Evolutionary conservation across 2,329 filamentous ascomycete species (phyloP), one percentile per base, ranked within the genome.

Genomic region (Sporothrix brasiliensis): DNA sequence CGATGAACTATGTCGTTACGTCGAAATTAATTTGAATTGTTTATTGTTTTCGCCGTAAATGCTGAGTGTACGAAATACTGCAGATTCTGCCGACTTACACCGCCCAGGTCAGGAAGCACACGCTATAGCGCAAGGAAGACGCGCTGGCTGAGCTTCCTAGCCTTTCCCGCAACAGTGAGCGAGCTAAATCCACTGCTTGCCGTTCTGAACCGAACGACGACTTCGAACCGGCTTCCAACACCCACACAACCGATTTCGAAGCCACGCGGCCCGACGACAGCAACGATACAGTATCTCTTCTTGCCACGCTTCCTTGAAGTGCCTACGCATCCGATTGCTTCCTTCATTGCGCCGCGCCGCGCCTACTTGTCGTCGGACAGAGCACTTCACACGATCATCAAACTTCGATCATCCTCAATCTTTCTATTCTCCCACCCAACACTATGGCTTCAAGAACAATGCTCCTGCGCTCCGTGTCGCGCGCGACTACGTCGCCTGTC

Each of bases 401-500:
- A 53, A 4, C 27, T 5, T 30, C 27, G 0, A 30, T 30, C 27
- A 2, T 30, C 27, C 3, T 30, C 27, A 30, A 30, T 30, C 27
- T 30, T 30, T 2, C 24, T 24, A 11, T 11, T 4, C 7, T 14
- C 30, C 2, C 21, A 6, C 74, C 70, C 49, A 24, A 7, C 56
- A 67, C 52, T 4, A 87, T 86, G 85, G 78, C 81, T 72, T 81
- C 84, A 75, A 82, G 81, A 81, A 63, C 65, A 39, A 76, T 83
- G 68, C 74, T 85, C 67, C 76, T 81, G 67, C 74, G 76, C 63
- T 76, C 78, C 50, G 79, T 79, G 71, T 77, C 74, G 74, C 76
- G 72, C 50, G n/a, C 58, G 49, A 34, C 66, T 13, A 21, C 53
- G 14, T 16, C 66, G 19, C 19, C 66, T 21, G 76, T 76, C 69